Evolutionary conservation across 331 rosid species (phyloP).

Genomic region (Saraca asoca): DNA sequence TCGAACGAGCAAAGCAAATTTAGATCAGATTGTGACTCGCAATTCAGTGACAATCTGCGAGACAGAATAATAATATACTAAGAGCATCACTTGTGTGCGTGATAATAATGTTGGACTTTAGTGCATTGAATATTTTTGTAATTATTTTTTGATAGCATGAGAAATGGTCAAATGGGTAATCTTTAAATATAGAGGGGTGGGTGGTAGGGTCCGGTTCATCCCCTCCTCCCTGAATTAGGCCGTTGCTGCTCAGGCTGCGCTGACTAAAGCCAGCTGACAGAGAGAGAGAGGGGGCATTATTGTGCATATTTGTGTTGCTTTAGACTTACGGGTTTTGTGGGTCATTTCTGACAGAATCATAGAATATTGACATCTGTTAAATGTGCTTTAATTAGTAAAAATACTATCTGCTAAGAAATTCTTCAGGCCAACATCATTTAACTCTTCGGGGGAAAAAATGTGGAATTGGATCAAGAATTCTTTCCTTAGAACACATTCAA

Average conservation of each 20-base stretch:
- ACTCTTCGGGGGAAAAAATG: too few relatives aligned
- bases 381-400: conserved; percentile 1
- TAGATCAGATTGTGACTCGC: too few relatives aligned
- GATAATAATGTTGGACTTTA: conserved; percentile 23
- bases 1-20: too few relatives aligned
- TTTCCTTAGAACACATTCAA: too few relatives aligned
- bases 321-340: conserved; percentile 1
- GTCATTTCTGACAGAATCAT: not conserved
- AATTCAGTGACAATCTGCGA: too few relatives aligned
- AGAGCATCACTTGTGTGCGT: not conserved
- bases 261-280: not conserved
- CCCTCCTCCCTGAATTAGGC: conserved; percentile 24
- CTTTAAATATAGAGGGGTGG: conserved; percentile 2
- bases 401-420: conserved; percentile 20
- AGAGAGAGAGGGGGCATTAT: not conserved
- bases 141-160: not conserved
- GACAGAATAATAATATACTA: too few relatives aligned
- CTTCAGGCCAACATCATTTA: not conserved
- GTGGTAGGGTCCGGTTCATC: conserved; percentile 36
- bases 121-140: conserved; percentile 18
- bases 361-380: conserved; percentile 17
- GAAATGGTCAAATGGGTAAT: not conserved
- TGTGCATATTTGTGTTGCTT: conserved; percentile 5
- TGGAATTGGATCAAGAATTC: not conserved
- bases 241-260: conserved; percentile 5